phyloP scores from a whole-genome alignment of 306 rosid genomes.

The barrel medic (Medicago truncatula) region MtrunA17r5.0-ANR NC_053043.1:33137501-33138000 shows the following conservation, averaged over 20 bases:
- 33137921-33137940: conserved; percentile 49
- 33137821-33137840: conserved; percentile 73
- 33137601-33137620: neutral
- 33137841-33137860: conserved; percentile 76
- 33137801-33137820: conserved; percentile 82
- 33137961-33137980: neutral
- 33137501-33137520: neutral
- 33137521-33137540: neutral
- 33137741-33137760: conserved; percentile 60
- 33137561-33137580: neutral
- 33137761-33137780: conserved; percentile 89
- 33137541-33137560: neutral
- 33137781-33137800: conserved; percentile 78
- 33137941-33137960: conserved; percentile 36
- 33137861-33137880: conserved; percentile 76
- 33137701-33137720: conserved; percentile 85
- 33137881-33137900: conserved; percentile 72
- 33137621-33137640: conserved; percentile 2
- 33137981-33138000: neutral
- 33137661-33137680: neutral
- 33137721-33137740: conserved; percentile 81
- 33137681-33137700: conserved; percentile 20
- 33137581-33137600: too few relatives aligned
- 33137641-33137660: neutral
- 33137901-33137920: conserved; percentile 56